These are phyloP conservation scores for Blastobotrys persicus DNA, from an alignment of 1,139 yeast genomes.

Conservation along the genomic window DNA sequence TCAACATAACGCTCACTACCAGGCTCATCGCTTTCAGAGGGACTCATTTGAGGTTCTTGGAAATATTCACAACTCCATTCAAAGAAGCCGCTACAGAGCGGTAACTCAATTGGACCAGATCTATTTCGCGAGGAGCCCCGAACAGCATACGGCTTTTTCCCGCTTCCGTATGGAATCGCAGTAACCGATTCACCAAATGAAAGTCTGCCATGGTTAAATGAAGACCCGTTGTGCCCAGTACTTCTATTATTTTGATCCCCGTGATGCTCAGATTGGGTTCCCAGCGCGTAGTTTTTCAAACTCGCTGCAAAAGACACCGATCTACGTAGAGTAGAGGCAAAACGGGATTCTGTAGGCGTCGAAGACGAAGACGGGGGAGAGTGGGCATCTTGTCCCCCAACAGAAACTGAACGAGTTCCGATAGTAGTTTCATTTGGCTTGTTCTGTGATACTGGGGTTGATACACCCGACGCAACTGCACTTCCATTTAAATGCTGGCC, in stretches of 20 bases:
- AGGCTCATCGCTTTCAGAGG: slow-evolving; percentile 84
- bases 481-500: neutral
- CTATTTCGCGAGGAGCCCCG: slow-evolving; percentile 27
- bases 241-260: neutral
- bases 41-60: slow-evolving; percentile 94
- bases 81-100: slow-evolving; percentile 71
- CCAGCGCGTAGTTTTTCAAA: slow-evolving; percentile 35
- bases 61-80: slow-evolving; percentile 90
- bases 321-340: slow-evolving; percentile 32
- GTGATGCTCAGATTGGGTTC: slow-evolving; percentile 22
- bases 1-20: slow-evolving; percentile 85
- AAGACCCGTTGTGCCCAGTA: slow-evolving; percentile 7
- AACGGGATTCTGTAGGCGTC: slow-evolving; percentile 20
- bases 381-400: neutral
- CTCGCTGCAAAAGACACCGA: slow-evolving; percentile 41
- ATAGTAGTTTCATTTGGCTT: neutral
- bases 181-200: slow-evolving; percentile 23
- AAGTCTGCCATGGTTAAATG: slow-evolving; percentile 10
- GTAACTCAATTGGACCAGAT: slow-evolving; percentile 35
- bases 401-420: slow-evolving; percentile 2
- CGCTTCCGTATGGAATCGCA: slow-evolving; percentile 33
- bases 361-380: neutral
- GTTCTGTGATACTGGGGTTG: neutral
- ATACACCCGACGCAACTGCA: neutral
- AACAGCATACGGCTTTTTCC: slow-evolving; percentile 33